These are phyloP conservation scores for Nicotiana rustica DNA, from an alignment of 305 asterid species.

Conservation along the genomic window DNA sequence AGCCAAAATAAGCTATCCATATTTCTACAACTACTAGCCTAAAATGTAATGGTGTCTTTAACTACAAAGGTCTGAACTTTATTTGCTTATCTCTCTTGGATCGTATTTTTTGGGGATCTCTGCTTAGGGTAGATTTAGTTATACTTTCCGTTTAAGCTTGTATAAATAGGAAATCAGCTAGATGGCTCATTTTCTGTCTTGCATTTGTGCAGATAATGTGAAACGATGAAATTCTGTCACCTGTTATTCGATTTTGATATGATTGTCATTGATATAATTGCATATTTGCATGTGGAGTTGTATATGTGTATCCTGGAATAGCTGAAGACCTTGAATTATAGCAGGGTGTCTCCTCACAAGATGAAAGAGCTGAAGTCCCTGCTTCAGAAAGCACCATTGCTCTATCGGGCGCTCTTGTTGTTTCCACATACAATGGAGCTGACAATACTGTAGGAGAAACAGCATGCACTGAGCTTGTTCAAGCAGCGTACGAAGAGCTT, in stretches of 20 bases:
- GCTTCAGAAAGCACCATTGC: not conserved
- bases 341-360: not conserved
- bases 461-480: not conserved
- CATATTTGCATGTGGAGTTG: not conserved
- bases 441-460: slow-evolving; percentile 8
- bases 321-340: not conserved
- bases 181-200: not conserved
- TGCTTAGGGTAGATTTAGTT: not conserved
- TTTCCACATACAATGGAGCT: not conserved
- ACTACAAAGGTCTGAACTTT: not conserved
- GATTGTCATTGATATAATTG: not conserved
- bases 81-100: not conserved
- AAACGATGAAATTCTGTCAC: not conserved
- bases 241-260: not conserved
- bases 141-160: not conserved
- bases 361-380: not conserved
- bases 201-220: not conserved
- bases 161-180: not conserved
- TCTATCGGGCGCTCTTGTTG: not conserved
- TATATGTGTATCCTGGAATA: not conserved
- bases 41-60: not conserved
- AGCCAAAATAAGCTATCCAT: no score
- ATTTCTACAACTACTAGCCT: not conserved
- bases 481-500: not conserved
- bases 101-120: not conserved